Conservation (phyloP, 495 filamentous ascomycete genomes). For the Talaromyces adpressus region DNA sequence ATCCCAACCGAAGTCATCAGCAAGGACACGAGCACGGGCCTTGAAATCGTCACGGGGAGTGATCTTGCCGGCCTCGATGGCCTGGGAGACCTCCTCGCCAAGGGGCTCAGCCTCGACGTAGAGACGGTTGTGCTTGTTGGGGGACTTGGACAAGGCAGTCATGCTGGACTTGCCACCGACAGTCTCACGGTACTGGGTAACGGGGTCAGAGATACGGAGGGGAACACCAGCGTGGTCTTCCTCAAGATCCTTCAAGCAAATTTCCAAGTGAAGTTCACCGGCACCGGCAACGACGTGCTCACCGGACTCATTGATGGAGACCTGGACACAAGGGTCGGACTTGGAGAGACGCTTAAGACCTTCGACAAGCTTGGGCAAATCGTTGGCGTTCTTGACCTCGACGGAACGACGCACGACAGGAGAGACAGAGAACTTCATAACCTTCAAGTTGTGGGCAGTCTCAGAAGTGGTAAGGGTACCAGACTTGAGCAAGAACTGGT, state of each 20-base stretch:
- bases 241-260: conserved; percentile 99
- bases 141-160: conserved; percentile 96
- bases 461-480: conserved; percentile 97
- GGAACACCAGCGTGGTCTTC: conserved; percentile 98
- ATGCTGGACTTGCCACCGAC: conserved; percentile 77
- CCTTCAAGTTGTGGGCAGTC: conserved; percentile 98
- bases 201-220: conserved; percentile 91
- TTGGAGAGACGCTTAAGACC: conserved; percentile 99
- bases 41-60: conserved; percentile 98
- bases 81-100: conserved; percentile 79
- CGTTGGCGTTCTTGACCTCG: conserved; percentile 99
- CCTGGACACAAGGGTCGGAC: conserved; percentile 97
- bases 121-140: conserved; percentile 99
- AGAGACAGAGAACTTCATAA: conserved; percentile 99
- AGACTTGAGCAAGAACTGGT: conserved; percentile 99
- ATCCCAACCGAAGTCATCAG: conserved; percentile 98
- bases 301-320: conserved; percentile 79
- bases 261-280: conserved; percentile 98
- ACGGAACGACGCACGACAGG: conserved; percentile 98
- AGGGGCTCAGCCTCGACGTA: conserved; percentile 90
- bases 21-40: conserved; percentile 90
- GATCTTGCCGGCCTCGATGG: conserved; percentile 91
- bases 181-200: conserved; percentile 97
- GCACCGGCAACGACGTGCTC: conserved; percentile 99
- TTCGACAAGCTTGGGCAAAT: conserved; percentile 99